Evolutionary conservation across 768 basidiomycete species (phyloP).

Genomic region (Amanita inopinata): DNA sequence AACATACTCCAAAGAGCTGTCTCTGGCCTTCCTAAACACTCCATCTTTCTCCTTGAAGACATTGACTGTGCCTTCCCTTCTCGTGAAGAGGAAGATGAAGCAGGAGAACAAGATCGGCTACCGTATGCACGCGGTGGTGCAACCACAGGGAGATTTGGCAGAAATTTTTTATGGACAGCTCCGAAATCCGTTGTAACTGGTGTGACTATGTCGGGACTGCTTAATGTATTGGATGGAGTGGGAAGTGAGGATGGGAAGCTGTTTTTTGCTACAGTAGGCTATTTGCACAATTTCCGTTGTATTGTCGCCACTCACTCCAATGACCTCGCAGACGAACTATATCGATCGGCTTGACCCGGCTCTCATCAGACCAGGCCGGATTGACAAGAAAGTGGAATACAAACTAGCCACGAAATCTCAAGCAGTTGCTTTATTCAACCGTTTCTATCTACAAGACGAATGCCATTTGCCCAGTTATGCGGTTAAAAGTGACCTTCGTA

Average conservation of each 20-base stretch:
- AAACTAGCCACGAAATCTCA: constrained; percentile 36
- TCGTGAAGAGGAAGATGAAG: constrained; percentile 33
- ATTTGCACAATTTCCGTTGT: no score
- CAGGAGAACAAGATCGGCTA: constrained; percentile 12
- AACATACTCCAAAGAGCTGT: constrained; percentile 35
- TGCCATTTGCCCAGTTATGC: no score
- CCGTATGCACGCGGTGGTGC: neutral
- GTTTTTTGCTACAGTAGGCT: constrained; percentile 49
- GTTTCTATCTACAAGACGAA: constrained; percentile 35
- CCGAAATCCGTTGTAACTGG: constrained; percentile 14
- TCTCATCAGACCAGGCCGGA: constrained; percentile 46
- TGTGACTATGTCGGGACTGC: constrained; percentile 44
- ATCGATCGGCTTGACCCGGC: constrained; percentile 45
- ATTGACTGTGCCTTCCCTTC: constrained; percentile 52
- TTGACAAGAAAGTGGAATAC: constrained; percentile 48
- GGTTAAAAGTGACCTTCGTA: no score
- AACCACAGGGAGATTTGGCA: constrained; percentile 7
- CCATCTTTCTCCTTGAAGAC: constrained; percentile 50
- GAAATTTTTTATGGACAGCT: constrained; percentile 8
- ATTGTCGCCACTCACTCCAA: no score
- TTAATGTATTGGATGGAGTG: constrained; percentile 53
- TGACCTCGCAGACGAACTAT: constrained; percentile 50
- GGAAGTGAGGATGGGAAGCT: constrained; percentile 54
- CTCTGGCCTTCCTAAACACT: constrained; percentile 37
- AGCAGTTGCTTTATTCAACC: constrained; percentile 35